A percentile compares a stretch with the other conserved stretches of the same genome.
phyloP scores from a whole-genome alignment of 192 early-diverging fungal genomes.

The Dissophora ornata region DNA sequence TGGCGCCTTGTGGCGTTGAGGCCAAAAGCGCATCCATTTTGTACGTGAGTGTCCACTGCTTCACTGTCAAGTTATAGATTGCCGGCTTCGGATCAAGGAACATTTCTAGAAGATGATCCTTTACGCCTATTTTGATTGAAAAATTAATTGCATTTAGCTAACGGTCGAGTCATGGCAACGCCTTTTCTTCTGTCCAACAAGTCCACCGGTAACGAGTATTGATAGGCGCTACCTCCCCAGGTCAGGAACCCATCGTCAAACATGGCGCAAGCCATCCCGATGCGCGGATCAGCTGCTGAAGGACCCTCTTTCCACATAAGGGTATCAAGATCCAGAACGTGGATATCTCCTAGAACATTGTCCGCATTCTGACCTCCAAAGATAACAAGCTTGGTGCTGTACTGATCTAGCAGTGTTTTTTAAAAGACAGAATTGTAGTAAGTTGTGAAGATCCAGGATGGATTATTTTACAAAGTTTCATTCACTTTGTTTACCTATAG shows the following conservation, averaged over 20 bases:
- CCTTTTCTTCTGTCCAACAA: too few species aligned
- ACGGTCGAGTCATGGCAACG: too few species aligned
- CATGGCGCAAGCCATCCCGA: slow-evolving; percentile 28
- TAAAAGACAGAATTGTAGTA: too few species aligned
- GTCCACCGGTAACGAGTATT: too few species aligned
- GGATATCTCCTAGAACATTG: slow-evolving; percentile 11
- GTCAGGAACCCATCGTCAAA: slow-evolving; percentile 33
- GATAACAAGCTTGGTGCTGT: too few species aligned
- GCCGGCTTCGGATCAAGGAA: background rate
- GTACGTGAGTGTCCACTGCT: slow-evolving; percentile 6
- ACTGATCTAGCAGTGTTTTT: background rate
- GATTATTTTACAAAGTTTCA: too few species aligned
- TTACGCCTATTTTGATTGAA: too few species aligned
- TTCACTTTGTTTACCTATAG: slow-evolving; percentile 18
- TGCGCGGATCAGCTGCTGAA: background rate
- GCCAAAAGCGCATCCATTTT: background rate
- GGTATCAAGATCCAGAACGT: slow-evolving; percentile 23
- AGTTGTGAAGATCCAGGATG: too few species aligned
- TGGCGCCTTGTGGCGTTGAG: too few species aligned
- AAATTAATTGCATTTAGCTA: too few species aligned
- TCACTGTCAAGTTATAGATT: slow-evolving; percentile 16
- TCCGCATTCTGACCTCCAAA: too few species aligned
- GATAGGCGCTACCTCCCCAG: slow-evolving; percentile 33
- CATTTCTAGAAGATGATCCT: slow-evolving; percentile 3
- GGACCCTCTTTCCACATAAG: slow-evolving; percentile 14